phyloP scores from a whole-genome alignment of 2,329 filamentous ascomycete genomes.

The Zalaria sp. region DNA sequence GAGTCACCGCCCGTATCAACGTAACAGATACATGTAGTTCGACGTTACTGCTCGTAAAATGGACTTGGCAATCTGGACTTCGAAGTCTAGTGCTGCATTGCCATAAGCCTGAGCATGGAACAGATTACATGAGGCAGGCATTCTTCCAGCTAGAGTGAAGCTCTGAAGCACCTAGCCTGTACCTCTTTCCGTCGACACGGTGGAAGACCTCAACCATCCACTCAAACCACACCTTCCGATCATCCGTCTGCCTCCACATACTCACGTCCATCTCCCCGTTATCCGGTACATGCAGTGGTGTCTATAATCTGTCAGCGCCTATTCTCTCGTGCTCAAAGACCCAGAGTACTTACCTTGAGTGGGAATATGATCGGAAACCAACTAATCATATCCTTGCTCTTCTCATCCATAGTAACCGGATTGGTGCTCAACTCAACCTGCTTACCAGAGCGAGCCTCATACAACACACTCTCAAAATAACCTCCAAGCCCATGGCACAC shows the following conservation, averaged over 20 bases:
- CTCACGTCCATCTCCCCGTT: constrained; percentile 75
- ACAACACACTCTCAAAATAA: constrained; percentile 95
- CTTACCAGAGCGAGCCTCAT: constrained; percentile 36
- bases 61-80: too few relatives aligned
- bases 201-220: constrained; percentile 83
- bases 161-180: constrained; percentile 53
- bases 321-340: neutral
- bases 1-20: too few relatives aligned
- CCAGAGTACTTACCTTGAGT: constrained; percentile 52
- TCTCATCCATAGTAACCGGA: constrained; percentile 77
- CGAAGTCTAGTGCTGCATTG: too few relatives aligned
- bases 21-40: too few relatives aligned
- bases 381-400: constrained; percentile 96
- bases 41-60: too few relatives aligned
- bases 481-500: constrained; percentile 83
- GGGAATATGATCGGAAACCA: constrained; percentile 99
- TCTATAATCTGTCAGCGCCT: constrained; percentile 32
- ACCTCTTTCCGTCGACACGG: constrained; percentile 44
- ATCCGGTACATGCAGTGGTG: constrained; percentile 72
- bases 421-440: constrained; percentile 83
- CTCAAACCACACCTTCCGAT: constrained; percentile 95
- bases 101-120: too few relatives aligned
- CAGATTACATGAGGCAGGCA: constrained; percentile 51
- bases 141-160: constrained; percentile 56
- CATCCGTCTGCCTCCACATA: constrained; percentile 94